Evolutionary conservation across 164 flowering plant genomes (phyloP), one percentile per base, ranked within the genome.

Genomic region (Annona squamosa): DNA sequence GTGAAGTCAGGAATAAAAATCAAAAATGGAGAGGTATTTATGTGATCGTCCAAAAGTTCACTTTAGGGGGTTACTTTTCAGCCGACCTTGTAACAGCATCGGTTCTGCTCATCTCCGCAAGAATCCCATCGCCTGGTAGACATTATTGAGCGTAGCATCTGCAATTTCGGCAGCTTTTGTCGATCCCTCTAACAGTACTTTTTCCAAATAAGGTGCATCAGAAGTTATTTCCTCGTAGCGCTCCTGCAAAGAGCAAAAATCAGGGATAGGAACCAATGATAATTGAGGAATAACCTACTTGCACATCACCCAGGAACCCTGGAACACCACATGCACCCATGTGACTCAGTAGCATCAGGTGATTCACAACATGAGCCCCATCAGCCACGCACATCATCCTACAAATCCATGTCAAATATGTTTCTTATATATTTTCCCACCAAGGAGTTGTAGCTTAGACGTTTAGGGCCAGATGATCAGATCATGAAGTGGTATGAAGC

Each of bases 61-160:
- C 73, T 70, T 73, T 68, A 74, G 56, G 78, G 82, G 78, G 82
- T 81, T 65, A 76, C 80, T 81, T 56, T 80, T 78, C 62, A 67
- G 76, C 73, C 71, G 46, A 52, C 78, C 75, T 71, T 74, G 77
- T 46, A 56, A 67, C 75, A 70, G 76, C 69, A 76, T 79, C 71
- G 47, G 72, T 77, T 78, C 81, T 71, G 70, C 75, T 89, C 86
- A 87, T 87, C 87, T 81, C 62, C 77, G 82, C 78, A 90, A 81
- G 79, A 95, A 93, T 81, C 98, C 99, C 99, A 93, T 93, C 64
- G 97, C 97, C 74, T 90, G 94, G 82, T 90, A 88, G 71, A 90
- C 90, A 83, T 93, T 87, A 79, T 82, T 84, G 78, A 95, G 84
- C 69, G 98, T 89, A 65, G 76, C 85, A 81, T 93, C 92, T 3